These are phyloP conservation scores for Lathyrus tuberosus DNA, from an alignment of 306 rosid genomes.

Conservation along the genomic window DNA sequence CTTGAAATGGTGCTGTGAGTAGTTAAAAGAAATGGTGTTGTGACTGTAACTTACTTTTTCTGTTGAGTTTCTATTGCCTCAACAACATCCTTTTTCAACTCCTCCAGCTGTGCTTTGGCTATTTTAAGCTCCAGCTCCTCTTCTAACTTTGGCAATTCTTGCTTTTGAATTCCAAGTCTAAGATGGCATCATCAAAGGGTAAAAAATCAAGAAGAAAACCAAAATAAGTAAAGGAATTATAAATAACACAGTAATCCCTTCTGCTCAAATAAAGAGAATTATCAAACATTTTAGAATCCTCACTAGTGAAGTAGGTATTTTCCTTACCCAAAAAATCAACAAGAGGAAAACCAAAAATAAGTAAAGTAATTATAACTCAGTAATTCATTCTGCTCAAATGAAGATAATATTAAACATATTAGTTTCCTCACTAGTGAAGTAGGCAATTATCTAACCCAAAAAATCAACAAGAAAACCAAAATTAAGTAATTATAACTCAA, in stretches of 20 bases:
- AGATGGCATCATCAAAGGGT: conserved; percentile 23
- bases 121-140: conserved; percentile 76
- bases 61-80: conserved; percentile 94
- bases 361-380: too few species aligned
- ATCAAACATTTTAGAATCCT: not conserved
- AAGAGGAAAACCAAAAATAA: too few species aligned
- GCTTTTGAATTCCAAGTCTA: conserved; percentile 73
- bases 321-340: not conserved
- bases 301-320: not conserved
- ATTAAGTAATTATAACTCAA: too few species aligned
- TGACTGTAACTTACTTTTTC: conserved; percentile 65
- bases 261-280: conserved; percentile 7
- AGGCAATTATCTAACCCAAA: too few species aligned
- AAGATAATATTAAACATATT: too few species aligned
- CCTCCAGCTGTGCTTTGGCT: conserved; percentile 87
- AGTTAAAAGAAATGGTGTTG: not conserved
- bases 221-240: conserved; percentile 1
- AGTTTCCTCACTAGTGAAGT: too few species aligned
- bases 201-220: not conserved
- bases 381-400: too few species aligned
- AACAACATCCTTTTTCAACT: conserved; percentile 74
- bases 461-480: too few species aligned
- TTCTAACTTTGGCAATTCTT: conserved; percentile 81
- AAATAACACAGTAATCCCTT: conserved; percentile 33
- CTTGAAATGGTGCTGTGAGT: conserved; percentile 9